These are phyloP conservation scores for Monilinia fructicola DNA, from an alignment of 2,329 filamentous ascomycete genomes.

Conservation along the genomic window DNA sequence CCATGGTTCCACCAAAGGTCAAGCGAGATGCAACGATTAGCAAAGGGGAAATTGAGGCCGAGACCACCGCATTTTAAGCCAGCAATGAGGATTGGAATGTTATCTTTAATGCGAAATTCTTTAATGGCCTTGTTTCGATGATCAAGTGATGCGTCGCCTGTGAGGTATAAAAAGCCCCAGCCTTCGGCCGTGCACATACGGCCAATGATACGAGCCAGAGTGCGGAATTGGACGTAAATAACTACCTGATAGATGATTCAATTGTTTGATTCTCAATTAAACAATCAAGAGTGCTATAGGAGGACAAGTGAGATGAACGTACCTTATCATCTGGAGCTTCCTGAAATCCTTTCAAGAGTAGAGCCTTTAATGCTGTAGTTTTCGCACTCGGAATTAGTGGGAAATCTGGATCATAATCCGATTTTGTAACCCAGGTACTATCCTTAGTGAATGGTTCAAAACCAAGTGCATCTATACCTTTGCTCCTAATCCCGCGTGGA, in stretches of 20 bases:
- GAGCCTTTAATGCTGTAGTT: slow-evolving; percentile 40
- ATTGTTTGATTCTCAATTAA: slow-evolving; percentile 7
- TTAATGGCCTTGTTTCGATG: slow-evolving; percentile 49
- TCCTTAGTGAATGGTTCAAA: slow-evolving; percentile 34
- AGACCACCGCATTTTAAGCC: slow-evolving; percentile 56
- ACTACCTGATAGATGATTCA: slow-evolving; percentile 37
- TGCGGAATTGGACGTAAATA: slow-evolving; percentile 60
- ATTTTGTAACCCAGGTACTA: slow-evolving; percentile 33
- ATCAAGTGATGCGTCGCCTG: slow-evolving; percentile 49
- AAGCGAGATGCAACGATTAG: slow-evolving; percentile 47
- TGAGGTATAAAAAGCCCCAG: slow-evolving; percentile 47
- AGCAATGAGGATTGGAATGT: slow-evolving; percentile 52
- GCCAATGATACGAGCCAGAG: slow-evolving; percentile 52
- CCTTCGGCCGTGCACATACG: slow-evolving; percentile 50
- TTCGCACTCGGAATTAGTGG: slow-evolving; percentile 44
- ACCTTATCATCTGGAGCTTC: slow-evolving; percentile 51
- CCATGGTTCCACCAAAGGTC: slow-evolving; percentile 42
- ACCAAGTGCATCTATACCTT: slow-evolving; percentile 33
- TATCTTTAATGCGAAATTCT: slow-evolving; percentile 45
- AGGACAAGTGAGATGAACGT: not conserved
- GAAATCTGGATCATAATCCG: slow-evolving; percentile 33
- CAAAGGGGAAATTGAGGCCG: slow-evolving; percentile 58
- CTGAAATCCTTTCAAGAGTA: slow-evolving; percentile 44
- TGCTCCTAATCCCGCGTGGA: slow-evolving; percentile 13
- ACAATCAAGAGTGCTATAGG: not conserved